Evolutionary conservation across 2,329 filamentous ascomycete species (phyloP), one percentile per base, ranked within the genome.

Genomic region (Metarhizium anisopliae): DNA sequence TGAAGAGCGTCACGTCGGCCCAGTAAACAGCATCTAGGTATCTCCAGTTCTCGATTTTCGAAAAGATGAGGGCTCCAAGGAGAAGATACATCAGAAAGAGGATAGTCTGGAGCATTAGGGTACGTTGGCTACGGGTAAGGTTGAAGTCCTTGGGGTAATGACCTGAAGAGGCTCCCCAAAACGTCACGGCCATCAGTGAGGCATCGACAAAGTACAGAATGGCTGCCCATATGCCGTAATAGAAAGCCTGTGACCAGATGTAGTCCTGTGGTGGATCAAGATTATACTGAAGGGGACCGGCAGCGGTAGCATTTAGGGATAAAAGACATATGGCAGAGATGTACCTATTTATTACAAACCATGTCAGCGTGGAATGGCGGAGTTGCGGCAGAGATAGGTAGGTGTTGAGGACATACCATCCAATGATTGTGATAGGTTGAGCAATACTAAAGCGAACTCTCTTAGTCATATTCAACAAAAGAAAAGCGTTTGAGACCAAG

Each of bases 101-200:
- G 70, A 95, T 95, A 1, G 90, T 95, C 70, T 96, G 92, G 32
- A 96, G 72, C 77, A 96, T 96, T 25, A 96, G 74, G 0, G 90
- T 96, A 10, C 92, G 82, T 69, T 96, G 92, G 58, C 86, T 87
- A 54, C 85, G 82, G 0, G 87, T 92, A 29, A 96, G 77, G 61
- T 80, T 76, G 62, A 96, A 96, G 64, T 90, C 85, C 62, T 89
- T 86, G 6, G 80, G 79, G 63, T 95, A 96, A 61, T 89, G 87
- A 2, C 77, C 76, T 0, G 66, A 64, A 16, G 83, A 81, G 50
- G 91, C 92, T 8, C 90, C 90, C 55, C 85, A 78, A 72, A 93
- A 90, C 25, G 93, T 96, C 55, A 90, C 70, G 60, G 87, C 80
- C 70, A 96, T 84, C 42, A 95, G 78, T 50, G 86, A 82, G 0